A percentile compares a stretch with the other conserved stretches of the same genome.
phyloP scores from a whole-genome alignment of 768 basidiomycete species.

The Mycena belliarum region DNA sequence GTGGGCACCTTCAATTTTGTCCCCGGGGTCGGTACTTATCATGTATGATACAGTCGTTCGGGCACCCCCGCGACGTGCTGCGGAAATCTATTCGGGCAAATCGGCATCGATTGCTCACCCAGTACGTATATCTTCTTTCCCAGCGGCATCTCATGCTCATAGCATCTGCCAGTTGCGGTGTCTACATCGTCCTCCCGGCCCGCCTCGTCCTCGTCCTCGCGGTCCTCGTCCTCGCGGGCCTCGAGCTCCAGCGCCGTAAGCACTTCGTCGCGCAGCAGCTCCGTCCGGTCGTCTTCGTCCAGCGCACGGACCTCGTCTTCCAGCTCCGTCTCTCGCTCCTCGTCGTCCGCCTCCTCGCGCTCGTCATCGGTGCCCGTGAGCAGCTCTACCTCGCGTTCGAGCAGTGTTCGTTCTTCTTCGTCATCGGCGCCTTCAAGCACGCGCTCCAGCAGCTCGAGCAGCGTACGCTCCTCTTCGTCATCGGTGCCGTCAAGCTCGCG shows the following conservation, averaged over 20 bases:
- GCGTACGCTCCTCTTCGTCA: too few species aligned
- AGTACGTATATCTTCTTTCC: not conserved
- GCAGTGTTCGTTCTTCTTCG: too few species aligned
- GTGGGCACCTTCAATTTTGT: not conserved
- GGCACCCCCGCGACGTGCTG: not conserved
- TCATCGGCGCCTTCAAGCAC: too few species aligned
- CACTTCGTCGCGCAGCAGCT: not conserved
- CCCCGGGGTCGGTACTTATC: not conserved
- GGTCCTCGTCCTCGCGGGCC: not conserved
- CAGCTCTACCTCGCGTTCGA: too few species aligned
- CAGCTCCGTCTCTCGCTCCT: not conserved
- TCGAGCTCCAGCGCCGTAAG: not conserved
- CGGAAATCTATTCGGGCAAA: not conserved
- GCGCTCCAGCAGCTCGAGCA: too few species aligned
- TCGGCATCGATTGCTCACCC: not conserved
- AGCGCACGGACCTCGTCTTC: not conserved
- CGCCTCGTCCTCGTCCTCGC: not conserved
- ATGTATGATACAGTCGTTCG: not conserved
- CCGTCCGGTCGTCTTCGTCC: too few species aligned
- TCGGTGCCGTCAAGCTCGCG: too few species aligned
- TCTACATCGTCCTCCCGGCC: not conserved
- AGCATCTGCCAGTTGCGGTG: not conserved
- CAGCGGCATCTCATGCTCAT: too few species aligned
- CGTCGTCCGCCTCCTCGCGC: not conserved
- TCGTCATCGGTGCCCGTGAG: not conserved